These are phyloP conservation scores for Pseudogymnoascus sp. DNA, from an alignment of 2,329 filamentous ascomycete genomes.

Conservation along the genomic window DNA sequence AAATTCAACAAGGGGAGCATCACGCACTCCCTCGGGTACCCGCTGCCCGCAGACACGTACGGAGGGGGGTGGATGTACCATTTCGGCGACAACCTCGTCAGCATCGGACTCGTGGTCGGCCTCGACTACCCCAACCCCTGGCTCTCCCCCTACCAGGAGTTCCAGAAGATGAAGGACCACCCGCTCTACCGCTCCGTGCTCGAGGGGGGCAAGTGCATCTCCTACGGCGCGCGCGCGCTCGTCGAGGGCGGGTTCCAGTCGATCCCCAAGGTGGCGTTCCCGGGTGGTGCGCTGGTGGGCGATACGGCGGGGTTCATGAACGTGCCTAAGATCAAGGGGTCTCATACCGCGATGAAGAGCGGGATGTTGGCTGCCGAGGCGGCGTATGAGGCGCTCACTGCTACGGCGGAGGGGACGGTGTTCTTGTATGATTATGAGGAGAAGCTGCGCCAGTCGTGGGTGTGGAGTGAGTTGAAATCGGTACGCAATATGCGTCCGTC, in stretches of 20 bases:
- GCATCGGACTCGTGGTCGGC: constrained; percentile 81
- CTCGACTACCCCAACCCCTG: constrained; percentile 96
- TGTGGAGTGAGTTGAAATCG: constrained; percentile 90
- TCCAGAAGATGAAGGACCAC: constrained; percentile 97
- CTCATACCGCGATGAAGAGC: constrained; percentile 94
- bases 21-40: constrained; percentile 87
- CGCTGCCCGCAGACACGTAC: constrained; percentile 79
- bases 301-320: constrained; percentile 97
- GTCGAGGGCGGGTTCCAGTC: constrained; percentile 96
- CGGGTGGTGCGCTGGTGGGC: constrained; percentile 88
- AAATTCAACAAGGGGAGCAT: constrained; percentile 86
- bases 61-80: constrained; percentile 99
- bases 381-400: constrained; percentile 65
- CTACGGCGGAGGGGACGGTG: constrained; percentile 55
- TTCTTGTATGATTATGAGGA: constrained; percentile 96
- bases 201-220: constrained; percentile 96
- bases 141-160: constrained; percentile 90
- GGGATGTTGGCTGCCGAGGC: constrained; percentile 95
- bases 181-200: constrained; percentile 78
- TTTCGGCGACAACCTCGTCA: constrained; percentile 94
- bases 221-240: constrained; percentile 84
- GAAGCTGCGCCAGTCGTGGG: constrained; percentile 70
- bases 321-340: constrained; percentile 96
- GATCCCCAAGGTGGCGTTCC: constrained; percentile 94
- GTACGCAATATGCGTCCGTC: constrained; percentile 97